phyloP scores from a whole-genome alignment of 2,329 filamentous ascomycete species.

The Parastagonospora nodorum region DNA sequence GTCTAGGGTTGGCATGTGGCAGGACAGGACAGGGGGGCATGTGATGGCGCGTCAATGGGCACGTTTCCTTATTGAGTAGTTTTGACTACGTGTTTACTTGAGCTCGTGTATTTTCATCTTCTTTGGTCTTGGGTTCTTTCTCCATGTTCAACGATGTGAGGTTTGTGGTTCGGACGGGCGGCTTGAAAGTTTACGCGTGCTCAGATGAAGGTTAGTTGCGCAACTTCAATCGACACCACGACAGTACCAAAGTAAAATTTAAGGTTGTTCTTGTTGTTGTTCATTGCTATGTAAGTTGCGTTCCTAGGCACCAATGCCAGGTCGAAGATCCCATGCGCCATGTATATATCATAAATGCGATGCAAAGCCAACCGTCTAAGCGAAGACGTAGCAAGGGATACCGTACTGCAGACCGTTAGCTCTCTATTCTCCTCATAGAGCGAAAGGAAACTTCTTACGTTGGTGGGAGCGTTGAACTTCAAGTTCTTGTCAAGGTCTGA shows the following conservation, averaged over 20 bases:
- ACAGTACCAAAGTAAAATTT: neutral
- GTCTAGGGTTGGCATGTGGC: neutral
- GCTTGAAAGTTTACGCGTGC: no score
- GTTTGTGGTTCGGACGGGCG: no score
- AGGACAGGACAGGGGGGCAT: neutral
- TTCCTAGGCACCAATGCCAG: neutral
- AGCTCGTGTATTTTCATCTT: no score
- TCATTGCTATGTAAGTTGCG: conserved; percentile 6
- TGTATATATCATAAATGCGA: neutral
- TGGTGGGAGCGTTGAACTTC: conserved; percentile 42
- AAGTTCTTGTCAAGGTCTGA: conserved; percentile 37
- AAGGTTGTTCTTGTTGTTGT: neutral
- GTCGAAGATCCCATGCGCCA: neutral
- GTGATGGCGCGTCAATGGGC: neutral
- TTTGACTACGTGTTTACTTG: no score
- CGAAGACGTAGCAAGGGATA: conserved; percentile 44
- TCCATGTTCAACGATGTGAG: no score
- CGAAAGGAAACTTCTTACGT: conserved; percentile 28
- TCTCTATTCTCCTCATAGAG: neutral
- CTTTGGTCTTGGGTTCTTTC: no score
- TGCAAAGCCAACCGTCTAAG: conserved; percentile 19
- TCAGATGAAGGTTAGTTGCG: no score
- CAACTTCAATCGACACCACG: no score
- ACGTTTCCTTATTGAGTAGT: no score
- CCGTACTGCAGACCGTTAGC: conserved; percentile 33